A percentile compares a stretch with the other conserved stretches of the same genome.
Conservation (phyloP, 768 basidiomycete species). For the Pleurotus eryngii region DNA sequence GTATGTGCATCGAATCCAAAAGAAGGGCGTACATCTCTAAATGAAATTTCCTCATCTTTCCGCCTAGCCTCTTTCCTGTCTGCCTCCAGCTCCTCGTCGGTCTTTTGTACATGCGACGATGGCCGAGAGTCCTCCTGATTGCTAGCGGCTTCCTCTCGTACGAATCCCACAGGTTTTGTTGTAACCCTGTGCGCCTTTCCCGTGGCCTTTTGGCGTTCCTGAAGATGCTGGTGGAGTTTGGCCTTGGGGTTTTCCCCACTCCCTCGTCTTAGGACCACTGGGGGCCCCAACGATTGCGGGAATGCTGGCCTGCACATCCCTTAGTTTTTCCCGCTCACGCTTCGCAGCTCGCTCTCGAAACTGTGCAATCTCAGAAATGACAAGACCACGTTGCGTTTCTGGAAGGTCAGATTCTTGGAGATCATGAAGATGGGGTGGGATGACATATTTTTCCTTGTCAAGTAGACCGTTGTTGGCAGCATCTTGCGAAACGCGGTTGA, state of each 20-base stretch:
- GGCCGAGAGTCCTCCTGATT: conserved; percentile 34
- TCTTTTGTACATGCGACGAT: conserved; percentile 46
- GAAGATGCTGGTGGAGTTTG: conserved; percentile 28
- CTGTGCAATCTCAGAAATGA: conserved; percentile 94
- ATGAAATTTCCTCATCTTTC: conserved; percentile 80
- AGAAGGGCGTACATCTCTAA: conserved; percentile 69
- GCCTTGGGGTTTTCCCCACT: conserved; percentile 71
- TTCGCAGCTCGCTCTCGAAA: conserved; percentile 95
- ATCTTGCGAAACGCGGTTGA: conserved; percentile 70
- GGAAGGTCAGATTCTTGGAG: conserved; percentile 95
- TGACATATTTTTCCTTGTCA: conserved; percentile 84
- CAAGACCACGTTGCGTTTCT: conserved; percentile 87
- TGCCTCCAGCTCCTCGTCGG: conserved; percentile 86
- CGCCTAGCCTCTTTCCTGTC: conserved; percentile 74
- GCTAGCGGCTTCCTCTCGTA: conserved; percentile 49
- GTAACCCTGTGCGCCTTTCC: conserved; percentile 73
- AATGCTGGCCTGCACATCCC: conserved; percentile 65
- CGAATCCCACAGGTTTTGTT: conserved; percentile 82
- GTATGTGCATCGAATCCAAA: not conserved
- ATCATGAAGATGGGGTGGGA: conserved; percentile 96
- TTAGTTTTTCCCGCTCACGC: conserved; percentile 83
- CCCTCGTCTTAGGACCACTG: conserved; percentile 73
- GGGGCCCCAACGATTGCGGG: conserved; percentile 47
- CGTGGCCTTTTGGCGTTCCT: conserved; percentile 44
- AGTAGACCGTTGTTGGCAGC: conserved; percentile 70